phyloP scores from a whole-genome alignment of 306 rosid species.

The Vachellia pachyceras region DNA sequence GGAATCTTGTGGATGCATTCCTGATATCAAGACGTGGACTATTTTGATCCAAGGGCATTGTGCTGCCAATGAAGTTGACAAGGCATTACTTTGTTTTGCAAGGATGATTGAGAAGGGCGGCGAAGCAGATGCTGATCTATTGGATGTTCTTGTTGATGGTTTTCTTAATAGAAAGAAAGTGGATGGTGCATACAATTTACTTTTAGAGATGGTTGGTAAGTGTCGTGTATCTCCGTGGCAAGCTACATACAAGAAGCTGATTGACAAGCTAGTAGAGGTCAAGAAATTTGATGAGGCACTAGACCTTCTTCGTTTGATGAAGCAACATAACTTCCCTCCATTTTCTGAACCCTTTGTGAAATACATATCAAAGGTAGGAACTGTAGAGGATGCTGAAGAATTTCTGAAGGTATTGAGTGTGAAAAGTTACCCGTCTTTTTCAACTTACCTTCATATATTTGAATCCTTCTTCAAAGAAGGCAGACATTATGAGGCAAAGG shows the following conservation, averaged over 20 bases:
- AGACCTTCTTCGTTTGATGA: conserved; percentile 69
- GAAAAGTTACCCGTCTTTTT: conserved; percentile 55
- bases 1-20: conserved; percentile 76
- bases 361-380: conserved; percentile 77
- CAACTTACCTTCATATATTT: conserved; percentile 70
- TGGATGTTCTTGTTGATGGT: conserved; percentile 69
- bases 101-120: conserved; percentile 72
- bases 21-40: conserved; percentile 93
- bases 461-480: conserved; percentile 72
- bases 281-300: conserved; percentile 82
- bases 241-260: conserved; percentile 66
- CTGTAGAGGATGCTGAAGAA: conserved; percentile 76
- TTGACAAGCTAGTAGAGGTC: conserved; percentile 57
- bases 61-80: conserved; percentile 64
- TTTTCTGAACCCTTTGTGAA: conserved; percentile 58
- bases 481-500: conserved; percentile 76
- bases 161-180: conserved; percentile 58
- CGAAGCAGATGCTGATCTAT: conserved; percentile 68
- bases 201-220: conserved; percentile 59
- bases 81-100: conserved; percentile 64
- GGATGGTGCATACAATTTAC: conserved; percentile 66
- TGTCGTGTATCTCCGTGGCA: conserved; percentile 70
- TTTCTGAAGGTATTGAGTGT: conserved; percentile 67
- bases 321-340: conserved; percentile 68
- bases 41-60: conserved; percentile 92